Base-by-base conservation (phyloP, 2,329 filamentous ascomycete genomes). In the Epichloe festucae region DNA sequence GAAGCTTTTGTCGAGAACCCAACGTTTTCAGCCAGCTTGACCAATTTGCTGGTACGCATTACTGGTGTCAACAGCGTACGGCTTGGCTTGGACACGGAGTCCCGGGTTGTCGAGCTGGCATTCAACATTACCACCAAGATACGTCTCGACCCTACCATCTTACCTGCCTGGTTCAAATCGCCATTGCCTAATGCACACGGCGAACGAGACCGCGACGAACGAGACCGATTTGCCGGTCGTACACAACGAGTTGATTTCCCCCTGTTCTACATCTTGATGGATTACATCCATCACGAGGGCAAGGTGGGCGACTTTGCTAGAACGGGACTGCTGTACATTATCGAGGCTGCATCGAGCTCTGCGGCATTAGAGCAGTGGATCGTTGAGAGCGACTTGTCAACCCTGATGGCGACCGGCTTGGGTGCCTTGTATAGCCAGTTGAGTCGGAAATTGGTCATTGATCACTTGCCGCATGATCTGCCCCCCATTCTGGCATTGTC, bases 81-180 rank as follows among this genome's bases (percentile, higher is more conserved):
- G n/a, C 72, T 90, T 4, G 82, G 85, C 39, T 77, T 82, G 50
- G 87, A 95, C 53, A 90, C 87, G 11, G 90, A 97, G 66, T 85
- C 85, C 10, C 83, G 89, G 53, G 83, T 97, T 46, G 87, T 97
- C 49, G 91, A 98, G 70, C 73, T 98, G 52, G 79, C 95, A 44
- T 98, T 98, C 70, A 94, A 91, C 56, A 90, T 98, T 58, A 89
- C 93, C 19, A 94, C 93, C 58, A 97, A 97, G 75, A 95, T 98
- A 59, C 79, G 93, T 45, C 73, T 96, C 55, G 85, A 94, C 59
- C 90, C 93, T 4, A 79, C 84, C 53, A 91, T 97, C 51, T 71
- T 98, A 46, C 80, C 87, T 1, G 86, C 89, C 15, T 98, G 93
- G 93, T 98, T 98, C 70, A 86, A 85, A 57, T 79, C 81, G 7